Evolutionary conservation across 2,329 filamentous ascomycete genomes (phyloP).

Genomic region (Chaetomium sp.): DNA sequence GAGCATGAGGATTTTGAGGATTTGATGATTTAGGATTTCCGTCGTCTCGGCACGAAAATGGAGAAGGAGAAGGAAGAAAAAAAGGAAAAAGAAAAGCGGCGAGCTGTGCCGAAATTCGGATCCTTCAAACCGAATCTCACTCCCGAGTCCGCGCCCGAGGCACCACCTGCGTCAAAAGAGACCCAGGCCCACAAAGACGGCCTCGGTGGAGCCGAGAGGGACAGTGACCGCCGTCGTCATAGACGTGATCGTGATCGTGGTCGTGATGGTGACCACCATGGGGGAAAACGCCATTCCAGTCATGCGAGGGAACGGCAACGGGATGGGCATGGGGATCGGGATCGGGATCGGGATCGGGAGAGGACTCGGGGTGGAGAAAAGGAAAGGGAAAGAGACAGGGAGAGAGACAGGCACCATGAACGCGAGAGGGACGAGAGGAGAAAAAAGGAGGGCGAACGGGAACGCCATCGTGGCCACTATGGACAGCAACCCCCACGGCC

Average conservation of each 20-base stretch:
- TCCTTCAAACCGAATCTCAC: slow-evolving; percentile 37
- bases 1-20: not conserved
- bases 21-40: not conserved
- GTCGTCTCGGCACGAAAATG: not conserved
- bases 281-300: not conserved
- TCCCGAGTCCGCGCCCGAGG: slow-evolving; percentile 17
- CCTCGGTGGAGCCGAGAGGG: not conserved
- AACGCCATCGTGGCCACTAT: slow-evolving; percentile 12
- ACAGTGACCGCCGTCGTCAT: slow-evolving; percentile 1
- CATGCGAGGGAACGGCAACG: slow-evolving; percentile 8
- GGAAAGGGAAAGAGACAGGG: slow-evolving; percentile 1
- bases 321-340: not conserved
- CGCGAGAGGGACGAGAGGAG: not conserved
- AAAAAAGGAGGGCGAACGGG: not conserved
- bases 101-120: slow-evolving; percentile 39
- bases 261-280: slow-evolving; percentile 1
- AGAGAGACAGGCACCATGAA: not conserved
- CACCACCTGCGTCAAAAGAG: slow-evolving; percentile 6
- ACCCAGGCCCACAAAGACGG: slow-evolving; percentile 1
- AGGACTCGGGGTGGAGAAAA: slow-evolving; percentile 4
- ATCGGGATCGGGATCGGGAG: not conserved
- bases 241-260: slow-evolving; percentile 14
- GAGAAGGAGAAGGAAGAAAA: slow-evolving; percentile 18
- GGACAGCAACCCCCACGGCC: not conserved
- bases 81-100: slow-evolving; percentile 12